These are phyloP conservation scores for Thraustotheca clavata DNA, from an alignment of 352 stramenopile species.

Conservation along the genomic window DNA sequence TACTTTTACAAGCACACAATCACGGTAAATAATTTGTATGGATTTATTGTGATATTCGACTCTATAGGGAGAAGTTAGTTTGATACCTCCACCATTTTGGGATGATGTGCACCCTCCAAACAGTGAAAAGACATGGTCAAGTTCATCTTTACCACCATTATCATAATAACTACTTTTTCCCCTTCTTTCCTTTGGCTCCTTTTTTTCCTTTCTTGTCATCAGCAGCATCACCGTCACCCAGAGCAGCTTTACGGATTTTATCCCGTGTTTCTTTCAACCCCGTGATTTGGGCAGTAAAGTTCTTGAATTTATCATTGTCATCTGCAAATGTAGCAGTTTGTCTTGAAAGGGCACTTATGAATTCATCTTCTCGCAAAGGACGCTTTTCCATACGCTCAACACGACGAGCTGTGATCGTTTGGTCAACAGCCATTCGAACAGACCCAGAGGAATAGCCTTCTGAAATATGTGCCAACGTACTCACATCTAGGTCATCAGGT, in stretches of 20 bases:
- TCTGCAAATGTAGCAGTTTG: slow-evolving; percentile 55
- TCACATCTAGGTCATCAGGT: slow-evolving; percentile 68
- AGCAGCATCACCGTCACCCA: slow-evolving; percentile 56
- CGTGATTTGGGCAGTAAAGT: slow-evolving; percentile 63
- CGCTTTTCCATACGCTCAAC: slow-evolving; percentile 73
- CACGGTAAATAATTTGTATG: slow-evolving; percentile 19
- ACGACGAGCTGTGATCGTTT: slow-evolving; percentile 69
- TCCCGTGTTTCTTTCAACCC: slow-evolving; percentile 65
- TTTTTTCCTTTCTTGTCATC: slow-evolving; percentile 35
- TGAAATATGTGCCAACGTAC: slow-evolving; percentile 84
- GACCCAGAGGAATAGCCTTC: slow-evolving; percentile 85
- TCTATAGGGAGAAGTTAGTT: slow-evolving; percentile 33
- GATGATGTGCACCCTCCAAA: slow-evolving; percentile 41
- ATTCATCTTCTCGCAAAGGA: slow-evolving; percentile 75
- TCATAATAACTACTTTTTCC: slow-evolving; percentile 65
- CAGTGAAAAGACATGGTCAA: no score
- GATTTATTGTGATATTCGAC: neutral
- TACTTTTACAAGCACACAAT: slow-evolving; percentile 47
- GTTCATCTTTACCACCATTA: no score
- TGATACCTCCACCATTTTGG: slow-evolving; percentile 45
- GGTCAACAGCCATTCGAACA: slow-evolving; percentile 67
- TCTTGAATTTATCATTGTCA: slow-evolving; percentile 67
- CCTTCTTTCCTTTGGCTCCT: slow-evolving; percentile 44
- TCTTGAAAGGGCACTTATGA: slow-evolving; percentile 64
- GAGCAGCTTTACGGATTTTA: slow-evolving; percentile 49